Conservation (phyloP, 305 asterid genomes). For the Fraxinus angustifolia region DNA sequence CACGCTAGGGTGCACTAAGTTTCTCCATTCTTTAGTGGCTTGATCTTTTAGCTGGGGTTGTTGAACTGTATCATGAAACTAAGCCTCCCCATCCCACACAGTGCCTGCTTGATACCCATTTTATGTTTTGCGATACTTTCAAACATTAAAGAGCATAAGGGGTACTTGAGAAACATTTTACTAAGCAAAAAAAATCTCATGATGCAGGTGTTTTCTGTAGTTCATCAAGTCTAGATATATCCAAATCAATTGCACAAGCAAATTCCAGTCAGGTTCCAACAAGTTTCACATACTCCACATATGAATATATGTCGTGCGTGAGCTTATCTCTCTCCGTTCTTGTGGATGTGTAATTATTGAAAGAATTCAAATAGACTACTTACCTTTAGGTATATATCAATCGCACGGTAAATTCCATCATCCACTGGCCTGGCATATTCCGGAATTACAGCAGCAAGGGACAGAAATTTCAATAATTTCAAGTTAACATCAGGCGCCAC, state of each 20-base stretch:
- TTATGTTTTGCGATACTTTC: background rate
- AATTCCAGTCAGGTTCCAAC: background rate
- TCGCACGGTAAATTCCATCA: conserved; percentile 51
- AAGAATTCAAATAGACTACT: conserved; percentile 8
- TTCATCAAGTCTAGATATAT: background rate
- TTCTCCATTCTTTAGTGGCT: background rate
- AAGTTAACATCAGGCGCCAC: conserved; percentile 50
- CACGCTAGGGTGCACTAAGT: background rate
- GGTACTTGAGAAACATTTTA: background rate
- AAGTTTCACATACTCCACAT: background rate
- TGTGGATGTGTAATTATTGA: background rate
- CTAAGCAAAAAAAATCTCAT: background rate
- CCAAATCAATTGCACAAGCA: background rate
- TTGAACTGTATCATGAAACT: background rate
- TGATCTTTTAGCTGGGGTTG: background rate
- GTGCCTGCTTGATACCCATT: background rate
- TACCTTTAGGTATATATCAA: conserved; percentile 52
- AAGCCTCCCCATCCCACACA: background rate
- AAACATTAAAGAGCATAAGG: background rate
- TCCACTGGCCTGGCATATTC: conserved; percentile 39
- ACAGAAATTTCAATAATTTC: conserved; percentile 34
- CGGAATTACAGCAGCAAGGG: conserved; percentile 46
- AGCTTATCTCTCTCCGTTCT: background rate
- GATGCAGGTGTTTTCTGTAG: background rate
- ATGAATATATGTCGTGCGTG: background rate